These are phyloP conservation scores for Ploettnerulaceae sp. DNA, from an alignment of 2,329 filamentous ascomycete genomes.

Conservation along the genomic window DNA sequence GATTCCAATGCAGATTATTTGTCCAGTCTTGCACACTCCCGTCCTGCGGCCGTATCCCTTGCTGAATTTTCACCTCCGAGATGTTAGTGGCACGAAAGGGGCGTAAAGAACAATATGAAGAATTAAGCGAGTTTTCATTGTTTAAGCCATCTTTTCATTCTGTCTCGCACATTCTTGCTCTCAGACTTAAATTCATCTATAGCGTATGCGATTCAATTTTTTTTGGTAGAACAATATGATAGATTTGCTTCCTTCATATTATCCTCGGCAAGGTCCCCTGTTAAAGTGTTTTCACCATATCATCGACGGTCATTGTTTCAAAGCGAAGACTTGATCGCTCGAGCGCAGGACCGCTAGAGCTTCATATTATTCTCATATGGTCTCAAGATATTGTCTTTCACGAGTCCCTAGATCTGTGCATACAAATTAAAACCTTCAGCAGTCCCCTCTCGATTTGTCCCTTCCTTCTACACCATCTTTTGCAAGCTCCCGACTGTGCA, in stretches of 20 bases:
- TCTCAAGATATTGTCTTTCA: constrained; percentile 6
- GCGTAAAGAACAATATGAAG: constrained; percentile 28
- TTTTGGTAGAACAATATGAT: constrained; percentile 20
- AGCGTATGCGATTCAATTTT: neutral
- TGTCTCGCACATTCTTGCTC: constrained; percentile 6
- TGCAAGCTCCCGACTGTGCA: neutral
- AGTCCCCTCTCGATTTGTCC: neutral
- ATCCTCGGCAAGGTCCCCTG: neutral
- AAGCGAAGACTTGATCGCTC: neutral
- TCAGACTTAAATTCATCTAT: constrained; percentile 1
- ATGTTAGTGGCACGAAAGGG: constrained; percentile 11
- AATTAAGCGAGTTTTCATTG: constrained; percentile 13
- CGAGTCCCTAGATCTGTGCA: neutral
- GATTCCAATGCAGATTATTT: neutral
- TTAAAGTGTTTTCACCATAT: constrained; percentile 2
- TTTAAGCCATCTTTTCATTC: constrained; percentile 16
- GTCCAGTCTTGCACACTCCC: constrained; percentile 7
- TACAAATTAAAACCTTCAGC: constrained; percentile 1
- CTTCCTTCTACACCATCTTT: neutral
- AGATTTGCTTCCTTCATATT: constrained; percentile 10
- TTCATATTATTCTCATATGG: constrained; percentile 7
- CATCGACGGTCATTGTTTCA: constrained; percentile 5
- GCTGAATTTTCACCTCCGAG: neutral
- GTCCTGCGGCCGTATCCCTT: constrained; percentile 6
- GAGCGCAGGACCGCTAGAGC: neutral